Evolutionary conservation across 2,329 filamentous ascomycete genomes (phyloP).

Genomic region (Emergomyces africanus): DNA sequence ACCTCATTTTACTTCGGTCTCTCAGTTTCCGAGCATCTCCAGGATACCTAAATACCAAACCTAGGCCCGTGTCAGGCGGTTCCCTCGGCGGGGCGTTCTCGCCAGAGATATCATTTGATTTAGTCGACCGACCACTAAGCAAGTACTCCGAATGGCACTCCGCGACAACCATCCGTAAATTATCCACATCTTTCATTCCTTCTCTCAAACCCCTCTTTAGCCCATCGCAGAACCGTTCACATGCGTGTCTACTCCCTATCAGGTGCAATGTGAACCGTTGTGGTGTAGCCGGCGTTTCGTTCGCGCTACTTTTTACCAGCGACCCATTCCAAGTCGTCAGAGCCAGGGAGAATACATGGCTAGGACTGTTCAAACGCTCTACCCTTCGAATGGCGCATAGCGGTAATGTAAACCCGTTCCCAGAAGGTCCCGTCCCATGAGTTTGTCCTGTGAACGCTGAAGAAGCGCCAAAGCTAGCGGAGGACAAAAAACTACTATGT

Average conservation of each 20-base stretch:
- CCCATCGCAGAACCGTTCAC: conserved; percentile 91
- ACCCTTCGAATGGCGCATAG: conserved; percentile 84
- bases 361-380: conserved; percentile 84
- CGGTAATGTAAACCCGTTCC: conserved; percentile 91
- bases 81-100: conserved; percentile 33
- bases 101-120: conserved; percentile 38
- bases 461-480: conserved; percentile 65
- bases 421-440: conserved; percentile 79
- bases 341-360: conserved; percentile 80
- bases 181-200: conserved; percentile 76
- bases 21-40: conserved; percentile 88
- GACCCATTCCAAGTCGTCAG: conserved; percentile 86
- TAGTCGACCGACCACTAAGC: conserved; percentile 32
- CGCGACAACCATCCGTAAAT: conserved; percentile 62
- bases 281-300: conserved; percentile 39
- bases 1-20: conserved; percentile 89
- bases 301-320: conserved; percentile 40
- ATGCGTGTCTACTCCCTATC: conserved; percentile 73
- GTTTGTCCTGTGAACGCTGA: conserved; percentile 85
- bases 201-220: conserved; percentile 81
- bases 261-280: conserved; percentile 89
- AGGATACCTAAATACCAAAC: conserved; percentile 86
- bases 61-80: conserved; percentile 83
- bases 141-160: conserved; percentile 90
- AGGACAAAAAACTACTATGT: conserved; percentile 70